Evolutionary conservation across 257 asterid species (phyloP).

Genomic region (Ehretia macrophylla): DNA sequence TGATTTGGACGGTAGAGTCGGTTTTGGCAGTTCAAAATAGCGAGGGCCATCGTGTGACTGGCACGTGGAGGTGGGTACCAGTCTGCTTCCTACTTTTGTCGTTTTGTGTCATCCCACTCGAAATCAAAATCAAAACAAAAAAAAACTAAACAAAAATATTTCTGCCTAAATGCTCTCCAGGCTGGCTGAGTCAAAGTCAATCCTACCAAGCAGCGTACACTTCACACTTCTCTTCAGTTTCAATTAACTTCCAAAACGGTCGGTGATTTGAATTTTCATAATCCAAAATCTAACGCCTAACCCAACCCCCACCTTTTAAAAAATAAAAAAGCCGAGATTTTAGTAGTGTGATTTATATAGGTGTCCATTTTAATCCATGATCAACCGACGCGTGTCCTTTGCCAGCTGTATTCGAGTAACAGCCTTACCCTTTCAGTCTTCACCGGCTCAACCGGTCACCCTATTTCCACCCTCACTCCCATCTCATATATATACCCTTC

Average conservation of each 20-base stretch:
- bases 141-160: no score
- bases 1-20: slow-evolving; percentile 17
- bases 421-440: slow-evolving; percentile 24
- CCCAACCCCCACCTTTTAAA: not conserved
- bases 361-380: slow-evolving; percentile 27
- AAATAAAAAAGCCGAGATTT: slow-evolving; percentile 22
- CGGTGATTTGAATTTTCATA: slow-evolving; percentile 51
- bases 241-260: slow-evolving; percentile 83
- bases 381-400: slow-evolving; percentile 52
- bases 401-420: slow-evolving; percentile 67
- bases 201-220: slow-evolving; percentile 20
- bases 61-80: slow-evolving; percentile 26
- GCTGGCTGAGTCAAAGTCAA: slow-evolving; percentile 50
- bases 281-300: slow-evolving; percentile 7
- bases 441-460: slow-evolving; percentile 49
- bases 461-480: slow-evolving; percentile 29
- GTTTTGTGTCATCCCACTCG: slow-evolving; percentile 26
- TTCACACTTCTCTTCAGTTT: slow-evolving; percentile 11
- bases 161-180: slow-evolving; percentile 46
- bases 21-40: slow-evolving; percentile 24
- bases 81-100: slow-evolving; percentile 24
- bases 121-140: not conserved
- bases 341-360: slow-evolving; percentile 23
- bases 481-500: slow-evolving; percentile 29
- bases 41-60: slow-evolving; percentile 23